phyloP scores from a whole-genome alignment of 495 filamentous ascomycete species.

The Daldinia childiae region DNA sequence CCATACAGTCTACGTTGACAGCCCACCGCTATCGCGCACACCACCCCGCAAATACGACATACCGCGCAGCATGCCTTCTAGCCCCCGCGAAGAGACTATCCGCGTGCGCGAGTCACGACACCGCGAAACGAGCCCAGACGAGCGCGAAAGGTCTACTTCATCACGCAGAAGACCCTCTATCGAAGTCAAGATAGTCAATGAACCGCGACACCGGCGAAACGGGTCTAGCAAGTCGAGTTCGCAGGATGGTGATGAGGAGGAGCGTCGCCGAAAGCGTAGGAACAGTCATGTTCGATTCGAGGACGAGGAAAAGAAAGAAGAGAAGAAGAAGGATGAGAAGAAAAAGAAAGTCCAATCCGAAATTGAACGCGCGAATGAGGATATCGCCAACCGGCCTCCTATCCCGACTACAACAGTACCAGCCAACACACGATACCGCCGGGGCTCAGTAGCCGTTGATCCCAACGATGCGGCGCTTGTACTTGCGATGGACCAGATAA shows the following conservation, averaged over 20 bases:
- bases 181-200: slow-evolving; percentile 43
- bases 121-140: slow-evolving; percentile 24
- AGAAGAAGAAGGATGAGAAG: slow-evolving; percentile 49
- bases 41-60: slow-evolving; percentile 33
- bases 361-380: slow-evolving; percentile 50
- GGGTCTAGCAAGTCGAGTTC: slow-evolving; percentile 45
- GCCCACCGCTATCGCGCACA: slow-evolving; percentile 41
- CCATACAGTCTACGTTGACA: slow-evolving; percentile 38
- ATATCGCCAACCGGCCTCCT: slow-evolving; percentile 42
- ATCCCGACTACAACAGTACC: slow-evolving; percentile 18
- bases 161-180: slow-evolving; percentile 30
- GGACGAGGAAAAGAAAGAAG: slow-evolving; percentile 47
- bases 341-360: slow-evolving; percentile 48
- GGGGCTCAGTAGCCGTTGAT: slow-evolving; percentile 42
- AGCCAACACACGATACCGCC: slow-evolving; percentile 37
- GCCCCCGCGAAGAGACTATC: slow-evolving; percentile 24
- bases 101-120: slow-evolving; percentile 32
- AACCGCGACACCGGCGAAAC: slow-evolving; percentile 37
- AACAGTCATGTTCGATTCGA: slow-evolving; percentile 37
- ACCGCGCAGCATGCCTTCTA: slow-evolving; percentile 31
- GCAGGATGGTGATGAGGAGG: slow-evolving; percentile 36
- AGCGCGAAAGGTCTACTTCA: slow-evolving; percentile 32
- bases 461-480: slow-evolving; percentile 19
- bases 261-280: slow-evolving; percentile 38
- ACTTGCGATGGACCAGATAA: slow-evolving; percentile 37